phyloP scores from a whole-genome alignment of 2,329 filamentous ascomycete genomes.

The Hypoxylon rubiginosum region DNA sequence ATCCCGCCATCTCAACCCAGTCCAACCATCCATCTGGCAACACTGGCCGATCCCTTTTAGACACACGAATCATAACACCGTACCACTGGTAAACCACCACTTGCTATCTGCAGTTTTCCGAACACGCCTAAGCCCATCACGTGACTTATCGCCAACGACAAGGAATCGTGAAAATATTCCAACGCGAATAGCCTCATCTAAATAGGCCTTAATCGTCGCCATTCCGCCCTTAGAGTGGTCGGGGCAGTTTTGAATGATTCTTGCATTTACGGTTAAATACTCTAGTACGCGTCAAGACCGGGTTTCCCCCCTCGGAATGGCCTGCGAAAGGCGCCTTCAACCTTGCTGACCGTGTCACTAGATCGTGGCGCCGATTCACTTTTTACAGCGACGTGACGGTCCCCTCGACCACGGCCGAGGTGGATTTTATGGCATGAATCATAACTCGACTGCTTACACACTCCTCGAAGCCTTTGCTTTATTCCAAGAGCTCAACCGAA shows the following conservation, averaged over 20 bases:
- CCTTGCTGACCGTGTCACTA: constrained; percentile 47
- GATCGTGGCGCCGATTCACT: constrained; percentile 69
- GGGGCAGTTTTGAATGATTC: constrained; percentile 45
- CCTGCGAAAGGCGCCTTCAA: constrained; percentile 14
- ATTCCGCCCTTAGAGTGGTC: constrained; percentile 46
- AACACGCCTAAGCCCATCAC: constrained; percentile 43
- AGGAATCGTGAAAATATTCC: constrained; percentile 46
- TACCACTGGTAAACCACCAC: not conserved
- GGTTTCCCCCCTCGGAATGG: constrained; percentile 29
- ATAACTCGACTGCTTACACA: constrained; percentile 75
- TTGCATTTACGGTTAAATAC: constrained; percentile 27
- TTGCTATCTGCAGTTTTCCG: constrained; percentile 32
- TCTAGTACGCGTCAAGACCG: constrained; percentile 47
- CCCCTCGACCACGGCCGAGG: constrained; percentile 70
- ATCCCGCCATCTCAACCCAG: constrained; percentile 30
- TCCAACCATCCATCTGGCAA: constrained; percentile 38
- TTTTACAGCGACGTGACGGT: constrained; percentile 65
- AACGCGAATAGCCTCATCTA: constrained; percentile 49
- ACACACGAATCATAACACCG: constrained; percentile 35
- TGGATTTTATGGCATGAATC: constrained; percentile 68
- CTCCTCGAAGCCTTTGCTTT: constrained; percentile 88
- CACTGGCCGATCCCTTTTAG: constrained; percentile 39
- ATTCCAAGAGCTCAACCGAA: constrained; percentile 80
- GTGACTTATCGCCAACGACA: constrained; percentile 47
- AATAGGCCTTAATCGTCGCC: constrained; percentile 40